Evolutionary conservation across 2,329 filamentous ascomycete genomes (phyloP).

Genomic region (Fusarium abutilonis): DNA sequence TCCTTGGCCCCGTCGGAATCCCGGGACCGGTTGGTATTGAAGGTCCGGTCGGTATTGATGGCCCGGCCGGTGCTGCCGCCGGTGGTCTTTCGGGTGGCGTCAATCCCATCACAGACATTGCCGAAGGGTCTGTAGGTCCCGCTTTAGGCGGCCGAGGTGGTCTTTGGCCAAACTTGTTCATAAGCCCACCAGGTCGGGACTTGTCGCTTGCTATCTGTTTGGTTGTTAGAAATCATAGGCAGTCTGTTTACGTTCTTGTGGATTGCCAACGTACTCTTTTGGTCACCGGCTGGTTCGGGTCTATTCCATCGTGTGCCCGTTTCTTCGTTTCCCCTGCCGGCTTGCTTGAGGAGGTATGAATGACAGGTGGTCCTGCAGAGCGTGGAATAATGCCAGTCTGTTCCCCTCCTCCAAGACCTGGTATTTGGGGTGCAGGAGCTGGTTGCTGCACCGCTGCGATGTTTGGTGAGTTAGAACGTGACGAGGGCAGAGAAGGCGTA

Average conservation of each 20-base stretch:
- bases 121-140: constrained; percentile 59
- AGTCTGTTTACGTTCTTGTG: not conserved
- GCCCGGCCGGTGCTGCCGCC: constrained; percentile 37
- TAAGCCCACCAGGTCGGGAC: constrained; percentile 47
- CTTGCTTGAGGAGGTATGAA: constrained; percentile 50
- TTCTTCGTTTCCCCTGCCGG: constrained; percentile 52
- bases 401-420: constrained; percentile 30
- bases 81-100: constrained; percentile 57
- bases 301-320: constrained; percentile 54
- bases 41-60: constrained; percentile 18
- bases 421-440: constrained; percentile 19
- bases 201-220: constrained; percentile 47
- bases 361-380: constrained; percentile 50
- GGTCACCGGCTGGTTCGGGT: constrained; percentile 45
- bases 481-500: constrained; percentile 14
- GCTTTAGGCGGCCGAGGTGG: constrained; percentile 43
- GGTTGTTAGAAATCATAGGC: constrained; percentile 41
- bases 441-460: constrained; percentile 7
- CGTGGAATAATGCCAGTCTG: constrained; percentile 38
- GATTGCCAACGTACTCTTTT: constrained; percentile 55
- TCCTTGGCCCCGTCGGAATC: constrained; percentile 26
- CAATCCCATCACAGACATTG: constrained; percentile 62
- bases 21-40: constrained; percentile 15
- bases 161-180: constrained; percentile 52
- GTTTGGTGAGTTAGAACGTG: constrained; percentile 29